Evolutionary conservation across 2,329 filamentous ascomycete genomes (phyloP), one percentile per base, ranked within the genome.

Genomic region (Claviceps digitariae): DNA sequence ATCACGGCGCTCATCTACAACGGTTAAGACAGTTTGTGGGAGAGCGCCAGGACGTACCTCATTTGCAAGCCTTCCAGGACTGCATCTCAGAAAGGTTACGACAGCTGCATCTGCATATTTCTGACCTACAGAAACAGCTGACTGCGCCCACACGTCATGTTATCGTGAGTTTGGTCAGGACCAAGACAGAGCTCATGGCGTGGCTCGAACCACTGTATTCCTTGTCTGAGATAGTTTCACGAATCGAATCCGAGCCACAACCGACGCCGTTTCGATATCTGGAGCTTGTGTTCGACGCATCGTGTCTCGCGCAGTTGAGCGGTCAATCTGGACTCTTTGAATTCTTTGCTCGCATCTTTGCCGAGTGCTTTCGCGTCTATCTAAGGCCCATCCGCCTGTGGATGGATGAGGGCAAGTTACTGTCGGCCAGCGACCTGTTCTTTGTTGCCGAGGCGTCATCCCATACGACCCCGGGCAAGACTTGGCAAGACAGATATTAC

Each of bases 361-460:
- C 93, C 53, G 78, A 85, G 47, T 95, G 88, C 63, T 85, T 96
- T 55, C 79, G 83, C 54, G 82, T 88, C 1, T 97, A 95, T 65
- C 74, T 94, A 40, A 82, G 82, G 41, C 87, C 90, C 0, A 84
- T 96, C 46, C 78, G 83, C 38, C 71, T 76, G 17, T 97, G 91
- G 91, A 91, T 95, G 82, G 82, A 88, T 60, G 77, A 81, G 40
- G 91, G 91, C 0, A 79, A 82, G 52, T 69, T 95, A 3, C 72
- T 79, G 2, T 69, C 77, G 0, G 75, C 76, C 1, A 83, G 90
- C 58, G 80, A 81, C 56, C 76, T 81, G 0, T 93, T 95, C 63
- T 95, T 95, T 61, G 77, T 95, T 5, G 76, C 77, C 2, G 77
- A 84, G 54, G 72, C 75, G 3, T 67, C 76, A 4, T 72, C 74